Conservation (phyloP, 352 stramenopile species). For the Phytopythium delawarense region DNA sequence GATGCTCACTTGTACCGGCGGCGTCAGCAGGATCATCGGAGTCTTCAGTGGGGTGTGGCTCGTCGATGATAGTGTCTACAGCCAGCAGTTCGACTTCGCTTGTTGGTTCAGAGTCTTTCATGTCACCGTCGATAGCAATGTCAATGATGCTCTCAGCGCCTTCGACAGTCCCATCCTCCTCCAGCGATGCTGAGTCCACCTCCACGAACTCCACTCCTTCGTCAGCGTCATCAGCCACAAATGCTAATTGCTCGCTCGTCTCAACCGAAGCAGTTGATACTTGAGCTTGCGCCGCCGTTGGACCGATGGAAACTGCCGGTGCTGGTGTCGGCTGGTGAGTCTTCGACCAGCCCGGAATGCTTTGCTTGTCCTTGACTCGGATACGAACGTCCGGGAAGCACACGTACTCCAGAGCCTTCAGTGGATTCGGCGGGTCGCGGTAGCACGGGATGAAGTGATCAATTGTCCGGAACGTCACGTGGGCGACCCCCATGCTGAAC, state of each 20-base stretch:
- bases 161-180: neutral
- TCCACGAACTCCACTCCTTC: neutral
- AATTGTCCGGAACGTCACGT: constrained; percentile 62
- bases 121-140: neutral
- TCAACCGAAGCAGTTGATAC: neutral
- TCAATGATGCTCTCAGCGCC: neutral
- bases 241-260: neutral
- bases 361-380: constrained; percentile 74
- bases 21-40: neutral
- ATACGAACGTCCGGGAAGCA: constrained; percentile 70
- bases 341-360: constrained; percentile 75
- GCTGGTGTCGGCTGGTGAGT: constrained; percentile 1
- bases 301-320: neutral
- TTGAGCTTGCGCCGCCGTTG: neutral
- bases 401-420: constrained; percentile 64
- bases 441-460: constrained; percentile 89
- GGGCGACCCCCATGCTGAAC: constrained; percentile 62
- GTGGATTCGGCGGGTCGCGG: constrained; percentile 63
- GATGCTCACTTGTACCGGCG: neutral
- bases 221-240: neutral
- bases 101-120: neutral
- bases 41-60: neutral
- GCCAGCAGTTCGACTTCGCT: neutral
- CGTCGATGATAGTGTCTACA: neutral
- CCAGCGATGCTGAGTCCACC: neutral